Base-by-base conservation (phyloP, 768 basidiomycete genomes). In the Serendipita vermifera region DNA sequence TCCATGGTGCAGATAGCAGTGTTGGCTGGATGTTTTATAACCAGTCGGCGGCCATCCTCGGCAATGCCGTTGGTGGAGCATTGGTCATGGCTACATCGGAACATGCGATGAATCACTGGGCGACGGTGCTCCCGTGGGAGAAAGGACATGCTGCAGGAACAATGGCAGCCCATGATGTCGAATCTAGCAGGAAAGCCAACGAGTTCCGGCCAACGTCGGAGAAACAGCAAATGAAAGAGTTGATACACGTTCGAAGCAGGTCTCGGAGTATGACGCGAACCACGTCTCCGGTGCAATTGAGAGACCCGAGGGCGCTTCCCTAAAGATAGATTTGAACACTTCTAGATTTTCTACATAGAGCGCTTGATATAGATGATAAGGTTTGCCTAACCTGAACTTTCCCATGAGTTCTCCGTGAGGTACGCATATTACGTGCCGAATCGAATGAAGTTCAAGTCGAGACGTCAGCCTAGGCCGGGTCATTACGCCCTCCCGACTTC, bases 41-140 rank as follows among this genome's bases (percentile, higher is more conserved):
- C 39, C 60, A 61, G 41, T 60, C 60, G 26, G 60, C 60, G 20
- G 60, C 56, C 17, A 59, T 41, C 14, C 56, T 61, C 17, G 60
- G 60, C 17, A 61, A 61, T 38, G 32, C 57, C 38, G 56, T 61
- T 35, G 60, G 60, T 35, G 60, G 60, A 32, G 58, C 59, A 7
- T 17, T 61, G 22, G 56, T 59, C 13, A 59, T 61, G 36, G 60
- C 55, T 31, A 51, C 46, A 31, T 22, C 32, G 13, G 55, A 56
- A 41, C 55, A 56, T 29, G 38, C 40, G 0, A 56, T 56, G 55
- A 56, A 56, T 39, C 55, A 56, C 14, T 56, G 55, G 55, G 17
- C 29, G 55, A 33, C 55, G 24, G 31, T 36, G 39, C 55, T 56
- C n/a, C 55, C 55, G 24, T 56, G 55, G 55, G 55, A 56, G 39